Percentiles rank a stretch among this genome's conserved stretches.
Evolutionary conservation across 805 yeast species (phyloP).

Genomic region (Saitoella complicata): DNA sequence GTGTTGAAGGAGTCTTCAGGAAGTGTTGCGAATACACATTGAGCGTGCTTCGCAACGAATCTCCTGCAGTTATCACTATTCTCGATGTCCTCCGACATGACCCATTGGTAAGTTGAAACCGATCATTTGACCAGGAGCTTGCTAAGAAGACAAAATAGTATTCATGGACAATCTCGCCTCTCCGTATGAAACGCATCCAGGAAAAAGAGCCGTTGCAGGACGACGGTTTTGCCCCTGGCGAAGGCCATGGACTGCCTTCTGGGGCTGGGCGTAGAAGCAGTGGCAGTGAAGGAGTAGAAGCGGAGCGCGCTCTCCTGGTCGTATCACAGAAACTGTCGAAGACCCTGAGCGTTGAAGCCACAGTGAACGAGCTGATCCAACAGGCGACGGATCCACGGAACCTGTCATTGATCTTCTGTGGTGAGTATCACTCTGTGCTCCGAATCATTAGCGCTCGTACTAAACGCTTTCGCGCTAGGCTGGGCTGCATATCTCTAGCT

Average conservation of each 20-base stretch:
- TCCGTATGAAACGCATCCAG: constrained; percentile 18
- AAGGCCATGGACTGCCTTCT: too few relatives aligned
- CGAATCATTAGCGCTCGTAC: constrained; percentile 1
- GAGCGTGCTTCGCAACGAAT: constrained; percentile 45
- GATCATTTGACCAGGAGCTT: too few relatives aligned
- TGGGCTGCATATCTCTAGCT: too few relatives aligned
- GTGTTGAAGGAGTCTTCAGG: constrained; percentile 60
- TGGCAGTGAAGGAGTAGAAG: constrained; percentile 36
- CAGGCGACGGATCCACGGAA: constrained; percentile 57
- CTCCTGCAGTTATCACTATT: constrained; percentile 59
- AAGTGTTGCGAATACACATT: constrained; percentile 60
- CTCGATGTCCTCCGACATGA: constrained; percentile 79
- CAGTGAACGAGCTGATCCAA: constrained; percentile 60
- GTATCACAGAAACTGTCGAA: constrained; percentile 60
- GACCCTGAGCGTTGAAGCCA: constrained; percentile 67
- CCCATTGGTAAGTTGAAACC: constrained; percentile 33
- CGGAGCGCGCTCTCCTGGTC: constrained; percentile 56
- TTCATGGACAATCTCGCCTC: constrained; percentile 68
- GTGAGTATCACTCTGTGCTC: constrained; percentile 33
- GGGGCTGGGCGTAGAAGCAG: too few relatives aligned
- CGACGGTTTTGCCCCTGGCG: too few relatives aligned
- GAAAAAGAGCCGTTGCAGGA: neutral
- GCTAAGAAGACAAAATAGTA: constrained; percentile 22
- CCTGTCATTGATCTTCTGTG: constrained; percentile 59
- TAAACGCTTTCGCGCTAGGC: too few relatives aligned